Conservation (phyloP, 2,329 filamentous ascomycete species). For the Biscogniauxia sp. region DNA sequence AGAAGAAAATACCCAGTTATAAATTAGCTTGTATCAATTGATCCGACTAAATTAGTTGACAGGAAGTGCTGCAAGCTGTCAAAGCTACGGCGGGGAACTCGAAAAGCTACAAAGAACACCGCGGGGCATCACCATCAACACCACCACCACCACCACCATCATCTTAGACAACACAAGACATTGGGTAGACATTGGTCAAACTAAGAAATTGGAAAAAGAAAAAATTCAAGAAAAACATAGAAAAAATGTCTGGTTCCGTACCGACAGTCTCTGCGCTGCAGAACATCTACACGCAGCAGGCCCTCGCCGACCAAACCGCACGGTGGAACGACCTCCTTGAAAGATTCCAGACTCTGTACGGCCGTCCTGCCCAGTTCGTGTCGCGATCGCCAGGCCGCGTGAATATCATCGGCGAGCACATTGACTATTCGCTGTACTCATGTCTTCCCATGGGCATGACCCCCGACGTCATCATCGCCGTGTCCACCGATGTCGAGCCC, state of each 20-base stretch:
- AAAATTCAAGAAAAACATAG: too few species aligned
- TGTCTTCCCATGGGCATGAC: constrained; percentile 95
- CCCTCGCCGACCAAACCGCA: constrained; percentile 62
- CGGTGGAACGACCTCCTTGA: constrained; percentile 75
- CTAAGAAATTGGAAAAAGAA: too few species aligned
- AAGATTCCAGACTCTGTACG: constrained; percentile 70
- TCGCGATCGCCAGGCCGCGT: constrained; percentile 90
- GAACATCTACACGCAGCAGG: constrained; percentile 80
- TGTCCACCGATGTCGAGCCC: constrained; percentile 51
- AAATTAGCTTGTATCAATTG: too few species aligned
- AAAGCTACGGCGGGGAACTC: neutral
- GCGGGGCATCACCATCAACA: neutral
- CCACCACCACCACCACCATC: neutral
- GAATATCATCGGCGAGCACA: constrained; percentile 98
- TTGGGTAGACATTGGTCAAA: neutral
- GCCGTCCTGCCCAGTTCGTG: constrained; percentile 72
- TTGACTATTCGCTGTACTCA: constrained; percentile 96
- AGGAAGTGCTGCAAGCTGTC: too few species aligned
- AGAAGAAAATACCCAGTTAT: too few species aligned
- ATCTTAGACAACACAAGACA: neutral
- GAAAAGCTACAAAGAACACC: constrained; percentile 1
- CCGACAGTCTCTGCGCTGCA: constrained; percentile 72
- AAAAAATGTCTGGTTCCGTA: constrained; percentile 57
- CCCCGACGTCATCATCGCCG: constrained; percentile 85
- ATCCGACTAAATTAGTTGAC: too few species aligned